Conservation (phyloP, 2,329 filamentous ascomycete species). For the Ophiostoma sp. region DNA sequence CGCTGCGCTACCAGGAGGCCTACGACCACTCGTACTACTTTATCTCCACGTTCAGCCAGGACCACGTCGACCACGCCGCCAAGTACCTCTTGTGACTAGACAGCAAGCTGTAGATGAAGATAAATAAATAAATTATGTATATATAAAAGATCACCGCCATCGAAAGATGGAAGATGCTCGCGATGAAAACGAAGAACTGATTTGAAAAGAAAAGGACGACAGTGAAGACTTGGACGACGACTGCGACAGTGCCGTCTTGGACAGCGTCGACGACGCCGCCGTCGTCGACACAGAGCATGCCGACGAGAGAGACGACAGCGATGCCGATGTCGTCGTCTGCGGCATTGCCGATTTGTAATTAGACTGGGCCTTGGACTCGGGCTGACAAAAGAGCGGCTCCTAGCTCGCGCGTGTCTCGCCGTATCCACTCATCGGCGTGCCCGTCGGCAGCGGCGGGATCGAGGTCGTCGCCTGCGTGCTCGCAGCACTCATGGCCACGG, state of each 20-base stretch:
- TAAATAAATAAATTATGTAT: background rate
- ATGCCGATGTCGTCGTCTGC: background rate
- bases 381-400: conserved; percentile 15
- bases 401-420: conserved; percentile 48
- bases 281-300: background rate
- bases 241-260: background rate
- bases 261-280: conserved; percentile 1
- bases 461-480: background rate
- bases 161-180: conserved; percentile 14
- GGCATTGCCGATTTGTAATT: background rate
- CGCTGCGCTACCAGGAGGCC: conserved; percentile 76
- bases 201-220: background rate
- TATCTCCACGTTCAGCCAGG: conserved; percentile 82
- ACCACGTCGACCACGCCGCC: conserved; percentile 87
- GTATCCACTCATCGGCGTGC: background rate
- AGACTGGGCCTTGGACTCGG: no score
- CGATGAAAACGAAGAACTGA: background rate
- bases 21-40: conserved; percentile 99
- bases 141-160: background rate
- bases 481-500: background rate
- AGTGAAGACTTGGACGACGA: conserved; percentile 5
- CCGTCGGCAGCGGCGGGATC: background rate
- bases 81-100: conserved; percentile 57
- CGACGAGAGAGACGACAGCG: background rate
- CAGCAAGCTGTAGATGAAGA: background rate